Evolutionary conservation across 495 filamentous ascomycete genomes (phyloP), one percentile per base, ranked within the genome.

Genomic region (Daldinia loculata): DNA sequence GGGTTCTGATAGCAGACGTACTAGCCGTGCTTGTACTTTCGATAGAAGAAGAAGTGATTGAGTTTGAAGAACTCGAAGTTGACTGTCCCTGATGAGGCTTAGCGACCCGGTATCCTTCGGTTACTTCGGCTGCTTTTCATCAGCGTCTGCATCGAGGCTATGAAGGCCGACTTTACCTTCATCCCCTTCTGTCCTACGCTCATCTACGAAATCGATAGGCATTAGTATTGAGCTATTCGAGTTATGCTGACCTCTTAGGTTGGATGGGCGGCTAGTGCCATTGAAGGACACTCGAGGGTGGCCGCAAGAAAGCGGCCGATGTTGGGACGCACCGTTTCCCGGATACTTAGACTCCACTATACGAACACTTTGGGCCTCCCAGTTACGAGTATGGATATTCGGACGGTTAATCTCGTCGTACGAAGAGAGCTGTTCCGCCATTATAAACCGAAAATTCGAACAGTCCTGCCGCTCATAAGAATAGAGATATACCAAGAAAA

Each of bases 321-420:
- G 22, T 22, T 63, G 63, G 8, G 53, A 52, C 24, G 55, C 34
- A 17, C 27, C 29, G 24, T 63, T 59, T 4, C 55, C 63, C 11
- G 63, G 53, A 55, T 32, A 22, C 24, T 24, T 55, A 27, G 52
- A 24, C 19, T 63, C 60, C 26, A 29, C 64, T 45, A 56, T 48
- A 29, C 43, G 53, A 24, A 45, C 9, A 26, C 63, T 53, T 7
- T 48, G 36, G 24, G 48, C 53, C 41, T 67, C 69, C 68, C 68
- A 58, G 32, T 62, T 63, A 34, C 30, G 50, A 52, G 50, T 51
- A 26, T 63, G 52, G 26, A 34, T 27, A 34, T 61, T 67, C 29
- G 36, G 27, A 39, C 64, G 56, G 12, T 61, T 55, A 19, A 60
- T 48, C 12, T 61, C 50, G 12, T 72, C 64, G 41, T 60, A 59